Conservation (phyloP, 1,284 basidiomycete genomes). For the Meira nashicola region DNA sequence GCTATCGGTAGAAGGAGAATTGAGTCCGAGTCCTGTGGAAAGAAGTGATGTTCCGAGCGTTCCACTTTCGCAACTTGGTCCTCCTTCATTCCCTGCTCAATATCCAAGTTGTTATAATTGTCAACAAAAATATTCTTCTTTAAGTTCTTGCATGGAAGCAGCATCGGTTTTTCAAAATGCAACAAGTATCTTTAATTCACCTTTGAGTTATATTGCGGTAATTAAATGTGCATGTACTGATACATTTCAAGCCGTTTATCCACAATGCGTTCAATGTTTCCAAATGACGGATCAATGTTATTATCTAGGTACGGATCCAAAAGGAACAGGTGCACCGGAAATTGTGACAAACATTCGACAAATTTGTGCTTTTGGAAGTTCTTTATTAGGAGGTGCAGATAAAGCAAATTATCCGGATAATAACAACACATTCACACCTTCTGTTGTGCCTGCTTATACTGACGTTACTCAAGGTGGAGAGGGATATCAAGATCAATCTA, state of each 20-base stretch:
- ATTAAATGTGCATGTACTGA: conserved; percentile 67
- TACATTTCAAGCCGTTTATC: conserved; percentile 64
- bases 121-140: conserved; percentile 25
- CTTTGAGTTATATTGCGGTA: conserved; percentile 50
- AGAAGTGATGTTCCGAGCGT: conserved; percentile 25
- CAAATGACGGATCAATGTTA: conserved; percentile 38
- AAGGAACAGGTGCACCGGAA: conserved; percentile 33
- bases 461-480: conserved; percentile 19
- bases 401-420: conserved; percentile 7
- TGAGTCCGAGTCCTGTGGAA: background rate
- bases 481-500: conserved; percentile 27
- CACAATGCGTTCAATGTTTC: conserved; percentile 66
- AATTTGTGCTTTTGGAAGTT: conserved; percentile 33
- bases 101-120: conserved; percentile 36
- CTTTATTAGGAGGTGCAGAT: conserved; percentile 33
- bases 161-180: conserved; percentile 32
- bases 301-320: conserved; percentile 32
- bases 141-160: conserved; percentile 38
- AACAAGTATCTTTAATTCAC: conserved; percentile 36
- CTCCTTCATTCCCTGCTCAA: conserved; percentile 30
- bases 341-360: conserved; percentile 32
- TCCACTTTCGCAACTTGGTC: conserved; percentile 24
- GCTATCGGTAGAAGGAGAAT: background rate
- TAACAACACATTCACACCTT: conserved; percentile 7
- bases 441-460: conserved; percentile 17